Evolutionary conservation across 805 yeast genomes (phyloP).

Genomic region (Suhomyces canberraensis): DNA sequence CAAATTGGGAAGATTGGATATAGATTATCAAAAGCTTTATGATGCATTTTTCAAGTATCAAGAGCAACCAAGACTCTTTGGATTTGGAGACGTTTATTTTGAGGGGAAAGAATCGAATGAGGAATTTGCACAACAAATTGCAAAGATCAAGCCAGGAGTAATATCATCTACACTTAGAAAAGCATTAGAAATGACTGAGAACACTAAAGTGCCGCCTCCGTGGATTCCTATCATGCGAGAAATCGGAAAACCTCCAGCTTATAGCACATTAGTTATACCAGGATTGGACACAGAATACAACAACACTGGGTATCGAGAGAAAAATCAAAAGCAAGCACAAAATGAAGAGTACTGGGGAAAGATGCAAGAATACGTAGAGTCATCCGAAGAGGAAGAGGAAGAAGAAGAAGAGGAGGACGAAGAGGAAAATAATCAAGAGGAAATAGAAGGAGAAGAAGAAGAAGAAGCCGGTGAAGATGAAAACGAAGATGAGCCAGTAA

Average conservation of each 20-base stretch:
- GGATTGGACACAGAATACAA: slow-evolving; percentile 37
- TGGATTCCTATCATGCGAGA: slow-evolving; percentile 72
- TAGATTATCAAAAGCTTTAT: slow-evolving; percentile 77
- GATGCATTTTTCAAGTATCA: slow-evolving; percentile 87
- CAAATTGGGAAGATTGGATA: slow-evolving; percentile 77
- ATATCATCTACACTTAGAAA: slow-evolving; percentile 57
- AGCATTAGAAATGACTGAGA: slow-evolving; percentile 66
- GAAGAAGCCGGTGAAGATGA: slow-evolving; percentile 26
- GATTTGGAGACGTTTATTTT: slow-evolving; percentile 73
- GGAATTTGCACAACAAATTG: slow-evolving; percentile 33
- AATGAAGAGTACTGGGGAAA: slow-evolving; percentile 32
- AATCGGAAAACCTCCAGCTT: slow-evolving; percentile 82
- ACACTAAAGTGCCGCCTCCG: slow-evolving; percentile 57
- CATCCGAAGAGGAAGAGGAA: slow-evolving; percentile 56
- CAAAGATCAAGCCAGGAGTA: slow-evolving; percentile 60
- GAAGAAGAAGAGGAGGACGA: slow-evolving; percentile 45
- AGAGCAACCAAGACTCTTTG: slow-evolving; percentile 63
- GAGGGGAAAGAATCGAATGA: slow-evolving; percentile 66
- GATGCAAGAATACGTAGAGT: slow-evolving; percentile 27
- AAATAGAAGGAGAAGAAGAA: slow-evolving; percentile 50
- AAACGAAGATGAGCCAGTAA: slow-evolving; percentile 4
- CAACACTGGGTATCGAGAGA: slow-evolving; percentile 32
- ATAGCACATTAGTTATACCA: slow-evolving; percentile 60
- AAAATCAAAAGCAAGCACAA: slow-evolving; percentile 6
- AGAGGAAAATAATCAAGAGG: slow-evolving; percentile 19